Conservation (phyloP, 1,139 yeast species). For the Williopsis jadinii region DNA sequence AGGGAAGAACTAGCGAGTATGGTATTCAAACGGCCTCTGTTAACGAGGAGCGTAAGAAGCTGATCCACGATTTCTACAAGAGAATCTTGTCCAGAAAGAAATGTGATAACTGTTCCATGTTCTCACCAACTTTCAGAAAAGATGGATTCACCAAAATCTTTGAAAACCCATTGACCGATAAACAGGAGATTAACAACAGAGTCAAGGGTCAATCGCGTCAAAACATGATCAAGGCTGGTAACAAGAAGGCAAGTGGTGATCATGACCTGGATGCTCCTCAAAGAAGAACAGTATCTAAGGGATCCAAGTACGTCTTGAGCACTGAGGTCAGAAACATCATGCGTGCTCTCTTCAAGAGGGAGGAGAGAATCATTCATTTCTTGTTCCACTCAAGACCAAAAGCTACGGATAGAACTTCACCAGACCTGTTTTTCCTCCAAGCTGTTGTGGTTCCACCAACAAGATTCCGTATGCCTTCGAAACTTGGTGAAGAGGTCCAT, state of each 20-base stretch:
- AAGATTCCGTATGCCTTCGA: constrained; percentile 93
- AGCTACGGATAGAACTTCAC: constrained; percentile 43
- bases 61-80: constrained; percentile 71
- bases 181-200: constrained; percentile 74
- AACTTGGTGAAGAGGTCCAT: constrained; percentile 92
- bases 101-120: constrained; percentile 96
- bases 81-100: constrained; percentile 68
- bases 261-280: constrained; percentile 23
- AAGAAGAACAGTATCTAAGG: constrained; percentile 26
- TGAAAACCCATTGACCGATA: constrained; percentile 77
- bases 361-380: constrained; percentile 52
- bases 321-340: constrained; percentile 80
- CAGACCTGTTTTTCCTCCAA: constrained; percentile 90
- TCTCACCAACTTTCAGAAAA: constrained; percentile 86
- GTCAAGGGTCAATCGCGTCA: constrained; percentile 73
- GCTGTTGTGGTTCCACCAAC: constrained; percentile 93
- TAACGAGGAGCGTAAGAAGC: constrained; percentile 74
- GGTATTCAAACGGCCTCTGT: constrained; percentile 83
- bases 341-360: constrained; percentile 67
- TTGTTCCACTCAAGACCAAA: constrained; percentile 77
- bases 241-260: constrained; percentile 21
- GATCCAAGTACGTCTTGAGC: constrained; percentile 79
- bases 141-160: constrained; percentile 93
- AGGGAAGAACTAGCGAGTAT: constrained; percentile 58
- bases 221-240: constrained; percentile 46